phyloP scores from a whole-genome alignment of 371 early-diverging fungal species.

The Syncephalastrum racemosum region DNA sequence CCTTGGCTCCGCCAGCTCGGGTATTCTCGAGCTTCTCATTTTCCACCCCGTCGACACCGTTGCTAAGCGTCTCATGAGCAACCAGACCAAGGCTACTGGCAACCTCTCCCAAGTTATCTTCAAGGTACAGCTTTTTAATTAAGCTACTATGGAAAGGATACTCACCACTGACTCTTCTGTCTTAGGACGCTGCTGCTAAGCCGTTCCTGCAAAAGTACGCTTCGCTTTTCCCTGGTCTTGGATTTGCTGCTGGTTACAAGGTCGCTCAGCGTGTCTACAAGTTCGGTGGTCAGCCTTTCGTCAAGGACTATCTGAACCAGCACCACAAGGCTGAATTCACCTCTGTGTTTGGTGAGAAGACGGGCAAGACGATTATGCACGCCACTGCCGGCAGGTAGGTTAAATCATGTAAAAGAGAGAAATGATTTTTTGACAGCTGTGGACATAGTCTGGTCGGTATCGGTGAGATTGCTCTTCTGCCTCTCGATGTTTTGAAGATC shows the following conservation, averaged over 20 bases:
- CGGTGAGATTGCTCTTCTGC: constrained; percentile 95
- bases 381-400: constrained; percentile 89
- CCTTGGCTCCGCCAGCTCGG: constrained; percentile 89
- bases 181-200: constrained; percentile 77
- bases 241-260: constrained; percentile 96
- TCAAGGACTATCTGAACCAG: constrained; percentile 86
- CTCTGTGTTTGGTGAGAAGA: constrained; percentile 85
- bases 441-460: constrained; percentile 85
- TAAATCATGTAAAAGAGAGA: not conserved
- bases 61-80: constrained; percentile 97
- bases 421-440: constrained; percentile 1
- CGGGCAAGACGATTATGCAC: constrained; percentile 94
- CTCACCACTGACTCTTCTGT: constrained; percentile 8
- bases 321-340: constrained; percentile 79
- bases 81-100: constrained; percentile 69
- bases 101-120: constrained; percentile 71
- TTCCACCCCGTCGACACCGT: constrained; percentile 99
- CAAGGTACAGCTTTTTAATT: constrained; percentile 52
- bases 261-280: constrained; percentile 95
- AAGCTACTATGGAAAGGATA: not conserved
- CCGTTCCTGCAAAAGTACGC: constrained; percentile 80
- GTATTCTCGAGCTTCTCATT: constrained; percentile 89
- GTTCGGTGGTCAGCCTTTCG: constrained; percentile 97
- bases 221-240: constrained; percentile 96
- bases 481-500: constrained; percentile 96